A percentile compares a stretch with the other conserved stretches of the same genome.
Conservation (phyloP, 2,329 filamentous ascomycete genomes). For the Colletotrichum sp. region DNA sequence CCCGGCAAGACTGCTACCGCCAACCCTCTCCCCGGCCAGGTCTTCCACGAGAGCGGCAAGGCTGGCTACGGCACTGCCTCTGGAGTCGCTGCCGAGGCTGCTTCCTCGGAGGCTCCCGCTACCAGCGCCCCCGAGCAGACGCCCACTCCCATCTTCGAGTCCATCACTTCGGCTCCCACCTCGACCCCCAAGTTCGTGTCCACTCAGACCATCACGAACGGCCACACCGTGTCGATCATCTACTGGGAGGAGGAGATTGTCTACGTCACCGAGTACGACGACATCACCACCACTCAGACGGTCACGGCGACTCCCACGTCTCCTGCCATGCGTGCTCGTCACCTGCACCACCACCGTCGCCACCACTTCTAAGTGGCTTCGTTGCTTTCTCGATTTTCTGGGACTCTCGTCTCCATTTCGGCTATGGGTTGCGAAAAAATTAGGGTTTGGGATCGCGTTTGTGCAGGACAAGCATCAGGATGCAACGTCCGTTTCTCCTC, state of each 20-base stretch:
- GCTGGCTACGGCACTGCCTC: slow-evolving; percentile 6
- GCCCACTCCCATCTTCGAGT: slow-evolving; percentile 33
- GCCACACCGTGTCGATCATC: slow-evolving; percentile 58
- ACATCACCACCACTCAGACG: slow-evolving; percentile 46
- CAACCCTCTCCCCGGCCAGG: slow-evolving; percentile 44
- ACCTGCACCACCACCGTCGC: slow-evolving; percentile 46
- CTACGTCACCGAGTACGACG: slow-evolving; percentile 53
- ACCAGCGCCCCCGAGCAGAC: slow-evolving; percentile 29
- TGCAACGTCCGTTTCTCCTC: slow-evolving; percentile 6
- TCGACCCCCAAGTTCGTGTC: slow-evolving; percentile 37
- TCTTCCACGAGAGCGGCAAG: slow-evolving; percentile 42
- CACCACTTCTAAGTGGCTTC: slow-evolving; percentile 16
- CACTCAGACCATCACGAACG: slow-evolving; percentile 59
- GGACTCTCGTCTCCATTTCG: neutral
- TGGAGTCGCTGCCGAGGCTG: neutral
- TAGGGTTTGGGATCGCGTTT: neutral
- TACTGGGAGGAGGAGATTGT: slow-evolving; percentile 61
- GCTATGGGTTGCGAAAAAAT: neutral
- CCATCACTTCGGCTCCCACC: slow-evolving; percentile 9
- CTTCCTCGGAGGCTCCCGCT: neutral
- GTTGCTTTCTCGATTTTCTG: neutral
- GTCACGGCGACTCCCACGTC: slow-evolving; percentile 34
- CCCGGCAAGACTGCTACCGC: slow-evolving; percentile 38
- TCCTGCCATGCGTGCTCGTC: slow-evolving; percentile 25
- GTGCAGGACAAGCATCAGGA: slow-evolving; percentile 11